These are phyloP conservation scores for Ganoderma lucidum DNA, from an alignment of 1,284 basidiomycete species.

Conservation along the genomic window DNA sequence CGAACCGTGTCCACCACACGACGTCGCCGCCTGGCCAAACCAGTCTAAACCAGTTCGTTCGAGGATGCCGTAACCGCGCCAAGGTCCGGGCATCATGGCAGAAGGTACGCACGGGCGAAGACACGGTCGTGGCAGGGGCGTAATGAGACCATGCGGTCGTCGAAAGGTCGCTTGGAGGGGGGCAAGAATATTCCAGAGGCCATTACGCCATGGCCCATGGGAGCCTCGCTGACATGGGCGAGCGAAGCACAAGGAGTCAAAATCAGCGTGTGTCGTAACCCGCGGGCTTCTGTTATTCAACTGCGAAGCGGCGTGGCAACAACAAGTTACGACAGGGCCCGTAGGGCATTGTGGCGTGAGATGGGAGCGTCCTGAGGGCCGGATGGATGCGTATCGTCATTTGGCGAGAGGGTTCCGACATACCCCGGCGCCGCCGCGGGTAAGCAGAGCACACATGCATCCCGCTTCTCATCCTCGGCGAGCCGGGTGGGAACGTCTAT, in stretches of 20 bases:
- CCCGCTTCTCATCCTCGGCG: conserved; percentile 7
- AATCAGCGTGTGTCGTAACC: conserved; percentile 20
- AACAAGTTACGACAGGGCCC: conserved; percentile 8
- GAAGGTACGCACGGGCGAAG: conserved; percentile 1
- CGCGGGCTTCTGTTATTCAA: conserved; percentile 21
- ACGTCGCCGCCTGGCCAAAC: neutral
- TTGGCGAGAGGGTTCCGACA: conserved; percentile 1
- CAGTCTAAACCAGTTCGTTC: neutral
- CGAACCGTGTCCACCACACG: neutral
- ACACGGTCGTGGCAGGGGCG: neutral
- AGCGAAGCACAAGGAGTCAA: conserved; percentile 15
- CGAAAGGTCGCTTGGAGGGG: neutral
- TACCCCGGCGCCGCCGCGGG: neutral
- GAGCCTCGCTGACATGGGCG: neutral
- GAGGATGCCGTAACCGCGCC: conserved; percentile 13
- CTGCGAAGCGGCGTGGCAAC: conserved; percentile 13
- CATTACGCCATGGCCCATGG: neutral
- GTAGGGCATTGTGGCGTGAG: conserved; percentile 23
- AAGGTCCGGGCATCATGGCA: neutral
- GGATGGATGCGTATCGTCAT: neutral
- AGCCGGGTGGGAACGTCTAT: conserved; percentile 4
- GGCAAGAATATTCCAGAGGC: neutral
- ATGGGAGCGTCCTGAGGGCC: conserved; percentile 2
- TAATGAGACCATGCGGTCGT: conserved; percentile 8
- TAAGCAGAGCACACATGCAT: neutral